Evolutionary conservation across 2,329 filamentous ascomycete genomes (phyloP), one percentile per base, ranked within the genome.

Genomic region (Trichocomaceae sp.): DNA sequence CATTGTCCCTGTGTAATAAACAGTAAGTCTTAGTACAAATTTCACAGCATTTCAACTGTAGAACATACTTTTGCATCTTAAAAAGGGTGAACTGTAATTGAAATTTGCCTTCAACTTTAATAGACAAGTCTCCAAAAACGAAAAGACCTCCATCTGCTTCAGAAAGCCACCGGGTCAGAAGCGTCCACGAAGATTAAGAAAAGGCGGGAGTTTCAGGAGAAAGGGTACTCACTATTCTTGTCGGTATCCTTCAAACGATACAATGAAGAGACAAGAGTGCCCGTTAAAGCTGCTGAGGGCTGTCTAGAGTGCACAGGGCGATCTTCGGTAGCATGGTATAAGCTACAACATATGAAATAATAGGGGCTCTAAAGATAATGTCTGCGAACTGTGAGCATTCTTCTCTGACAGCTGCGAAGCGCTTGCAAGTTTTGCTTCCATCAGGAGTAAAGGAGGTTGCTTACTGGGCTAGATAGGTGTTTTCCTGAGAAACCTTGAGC

Each of bases 91-190:
- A 95, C 54, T 84, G 81, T 39, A 96, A 78, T 35, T 85, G 79
- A 66, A 84, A 92, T 19, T 76, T 78, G 31, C 90, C 90, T 63
- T 87, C 82, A 22, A 83, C 77, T 65, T 86, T 86, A 57, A 92
- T 83, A 0, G 88, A 93, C 20, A 96, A 77, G 69, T 96, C 90
- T 5, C 87, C 87, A 70, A 95, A 95, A n/a, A 95, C 85, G 65
- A 95, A 95, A 72, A 90, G 95, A 0, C 85, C 89, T 10, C 87
- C 87, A 69, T 93, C 88, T 74, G 57, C 58, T 31, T 19, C 23
- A 10, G 19, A 58, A 50, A 59, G 60, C 41, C 39, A 52, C 26
- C 41, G 23, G 15, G 49, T 37, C n/a, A 37, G 44, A 33, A 31
- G 19, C 46, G 17, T n/a, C 35, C 22, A 15, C 23, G 7, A 26